Percentiles rank a stretch among this genome's conserved stretches.
Evolutionary conservation across 345 rosid species (phyloP).

Genomic region (Zanthoxylum bungeanum): DNA sequence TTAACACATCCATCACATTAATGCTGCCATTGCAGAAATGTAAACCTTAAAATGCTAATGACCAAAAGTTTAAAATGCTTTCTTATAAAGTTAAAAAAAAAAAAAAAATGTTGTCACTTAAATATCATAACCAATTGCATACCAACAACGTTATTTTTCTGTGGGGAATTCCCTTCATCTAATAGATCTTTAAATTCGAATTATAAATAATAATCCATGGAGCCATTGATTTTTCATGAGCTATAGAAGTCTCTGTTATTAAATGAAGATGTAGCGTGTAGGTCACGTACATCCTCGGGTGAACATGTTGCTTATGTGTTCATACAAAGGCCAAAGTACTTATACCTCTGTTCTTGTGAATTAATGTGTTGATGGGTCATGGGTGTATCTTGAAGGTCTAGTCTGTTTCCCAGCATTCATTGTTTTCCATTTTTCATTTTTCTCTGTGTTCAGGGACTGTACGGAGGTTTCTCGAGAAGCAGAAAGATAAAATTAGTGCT

Average conservation of each 20-base stretch:
- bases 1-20: not conserved
- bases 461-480: slow-evolving; percentile 91
- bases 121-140: not conserved
- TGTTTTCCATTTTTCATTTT: slow-evolving; percentile 15
- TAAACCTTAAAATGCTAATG: not conserved
- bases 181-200: not conserved
- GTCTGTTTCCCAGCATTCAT: not conserved
- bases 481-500: slow-evolving; percentile 78
- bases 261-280: not conserved
- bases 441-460: slow-evolving; percentile 67
- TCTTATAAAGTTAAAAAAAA: too few species aligned
- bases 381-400: slow-evolving; percentile 4
- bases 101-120: not conserved
- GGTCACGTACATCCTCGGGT: not conserved
- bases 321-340: not conserved
- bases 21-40: not conserved
- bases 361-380: slow-evolving; percentile 3
- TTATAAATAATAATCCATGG: not conserved
- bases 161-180: not conserved
- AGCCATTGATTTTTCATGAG: not conserved
- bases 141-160: not conserved
- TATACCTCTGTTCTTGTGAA: slow-evolving; percentile 2
- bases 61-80: not conserved
- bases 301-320: not conserved
- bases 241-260: not conserved